Conservation (phyloP, 805 yeast species). For the Suhomyces faveliae region DNA sequence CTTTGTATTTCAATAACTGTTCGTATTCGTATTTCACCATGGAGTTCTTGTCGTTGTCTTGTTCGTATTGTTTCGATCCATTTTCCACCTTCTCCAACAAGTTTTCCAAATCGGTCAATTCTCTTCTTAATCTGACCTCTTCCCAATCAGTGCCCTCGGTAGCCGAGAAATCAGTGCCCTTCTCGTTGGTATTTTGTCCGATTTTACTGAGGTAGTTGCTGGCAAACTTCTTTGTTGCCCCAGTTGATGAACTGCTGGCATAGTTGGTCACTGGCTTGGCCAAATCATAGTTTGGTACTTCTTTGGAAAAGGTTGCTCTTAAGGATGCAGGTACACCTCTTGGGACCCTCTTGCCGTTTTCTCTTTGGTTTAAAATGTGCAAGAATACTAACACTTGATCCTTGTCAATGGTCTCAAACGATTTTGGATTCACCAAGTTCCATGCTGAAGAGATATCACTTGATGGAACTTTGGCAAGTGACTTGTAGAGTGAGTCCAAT, state of each 20-base stretch:
- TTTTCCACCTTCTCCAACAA: conserved; percentile 52
- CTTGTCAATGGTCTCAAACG: conserved; percentile 82
- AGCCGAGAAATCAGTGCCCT: conserved; percentile 70
- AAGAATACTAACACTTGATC: conserved; percentile 88
- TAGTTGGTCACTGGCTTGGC: conserved; percentile 18
- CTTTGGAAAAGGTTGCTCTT: conserved; percentile 88
- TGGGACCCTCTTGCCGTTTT: conserved; percentile 81
- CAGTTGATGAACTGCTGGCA: neutral
- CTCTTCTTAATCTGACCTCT: conserved; percentile 77
- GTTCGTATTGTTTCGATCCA: conserved; percentile 19
- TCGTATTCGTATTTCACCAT: conserved; percentile 65
- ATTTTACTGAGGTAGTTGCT: conserved; percentile 54
- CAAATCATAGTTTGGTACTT: conserved; percentile 69
- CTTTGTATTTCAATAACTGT: conserved; percentile 76
- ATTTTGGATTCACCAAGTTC: conserved; percentile 92
- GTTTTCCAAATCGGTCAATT: conserved; percentile 71
- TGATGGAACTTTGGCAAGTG: conserved; percentile 71
- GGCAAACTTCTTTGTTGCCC: conserved; percentile 45
- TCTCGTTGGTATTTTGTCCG: conserved; percentile 45
- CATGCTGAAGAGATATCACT: conserved; percentile 88
- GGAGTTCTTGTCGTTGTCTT: conserved; percentile 22
- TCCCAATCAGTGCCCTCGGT: conserved; percentile 91
- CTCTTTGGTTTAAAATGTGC: conserved; percentile 88
- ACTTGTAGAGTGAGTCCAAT: conserved; percentile 63
- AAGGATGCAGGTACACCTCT: conserved; percentile 91